These are phyloP conservation scores for Notholithocarpus densiflorus DNA, from an alignment of 306 rosid species.

Conservation along the genomic window DNA sequence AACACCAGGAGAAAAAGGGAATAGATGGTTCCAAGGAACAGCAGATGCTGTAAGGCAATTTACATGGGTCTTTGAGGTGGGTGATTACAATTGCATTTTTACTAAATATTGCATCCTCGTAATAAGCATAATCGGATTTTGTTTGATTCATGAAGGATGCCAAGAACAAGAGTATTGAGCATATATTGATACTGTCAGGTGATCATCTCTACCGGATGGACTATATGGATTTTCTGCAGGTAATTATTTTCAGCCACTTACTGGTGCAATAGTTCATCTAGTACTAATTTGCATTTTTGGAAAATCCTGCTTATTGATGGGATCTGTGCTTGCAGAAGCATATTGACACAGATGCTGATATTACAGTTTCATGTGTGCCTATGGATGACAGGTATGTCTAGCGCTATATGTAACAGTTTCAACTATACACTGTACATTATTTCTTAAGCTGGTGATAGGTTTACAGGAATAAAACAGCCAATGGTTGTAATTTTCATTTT, in stretches of 20 bases:
- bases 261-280: not conserved
- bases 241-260: constrained; percentile 15
- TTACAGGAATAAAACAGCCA: not conserved
- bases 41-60: constrained; percentile 98
- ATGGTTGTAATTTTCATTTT: not conserved
- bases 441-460: not conserved
- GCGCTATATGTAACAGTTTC: not conserved
- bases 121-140: not conserved
- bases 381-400: constrained; percentile 77
- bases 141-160: constrained; percentile 55
- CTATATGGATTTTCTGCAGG: constrained; percentile 87
- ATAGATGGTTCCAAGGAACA: constrained; percentile 92
- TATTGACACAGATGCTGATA: constrained; percentile 86
- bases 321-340: constrained; percentile 55
- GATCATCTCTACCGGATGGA: constrained; percentile 95
- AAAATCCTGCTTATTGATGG: constrained; percentile 16
- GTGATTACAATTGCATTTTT: not conserved
- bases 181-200: constrained; percentile 82
- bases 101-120: not conserved
- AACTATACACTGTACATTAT: not conserved
- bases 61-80: constrained; percentile 89
- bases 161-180: constrained; percentile 82
- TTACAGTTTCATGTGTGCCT: constrained; percentile 89
- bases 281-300: not conserved
- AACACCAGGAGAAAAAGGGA: constrained; percentile 86